Evolutionary conservation across 805 yeast genomes (phyloP).

Genomic region (Ogataea degrootiae): DNA sequence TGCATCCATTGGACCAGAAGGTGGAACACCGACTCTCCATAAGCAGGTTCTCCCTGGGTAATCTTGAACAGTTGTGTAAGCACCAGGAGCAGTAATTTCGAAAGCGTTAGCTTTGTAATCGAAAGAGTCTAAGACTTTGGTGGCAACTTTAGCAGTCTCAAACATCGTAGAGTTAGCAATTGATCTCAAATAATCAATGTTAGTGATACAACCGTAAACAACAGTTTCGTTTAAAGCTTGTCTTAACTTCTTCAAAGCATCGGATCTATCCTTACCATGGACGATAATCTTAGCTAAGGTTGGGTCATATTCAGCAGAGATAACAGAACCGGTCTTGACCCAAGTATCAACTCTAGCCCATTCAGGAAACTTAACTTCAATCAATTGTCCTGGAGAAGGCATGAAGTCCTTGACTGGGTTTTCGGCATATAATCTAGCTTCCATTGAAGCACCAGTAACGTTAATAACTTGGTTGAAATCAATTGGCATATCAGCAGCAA

Average conservation of each 20-base stretch:
- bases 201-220: slow-evolving; percentile 83
- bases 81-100: slow-evolving; percentile 85
- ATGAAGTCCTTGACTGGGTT: slow-evolving; percentile 92
- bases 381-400: slow-evolving; percentile 94
- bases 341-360: slow-evolving; percentile 96
- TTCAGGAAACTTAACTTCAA: slow-evolving; percentile 77
- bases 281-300: slow-evolving; percentile 95
- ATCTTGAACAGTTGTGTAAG: slow-evolving; percentile 95
- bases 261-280: slow-evolving; percentile 83
- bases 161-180: slow-evolving; percentile 84
- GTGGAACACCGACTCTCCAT: slow-evolving; percentile 96
- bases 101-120: slow-evolving; percentile 78
- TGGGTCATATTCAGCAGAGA: slow-evolving; percentile 94
- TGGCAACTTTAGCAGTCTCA: slow-evolving; percentile 74
- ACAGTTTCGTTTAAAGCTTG: slow-evolving; percentile 82
- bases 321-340: slow-evolving; percentile 82
- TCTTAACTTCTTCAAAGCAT: slow-evolving; percentile 73
- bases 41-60: slow-evolving; percentile 85
- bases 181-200: slow-evolving; percentile 82
- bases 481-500: slow-evolving; percentile 88
- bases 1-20: slow-evolving; percentile 97
- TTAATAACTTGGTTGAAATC: slow-evolving; percentile 57
- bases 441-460: slow-evolving; percentile 88
- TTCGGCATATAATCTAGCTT: slow-evolving; percentile 94
- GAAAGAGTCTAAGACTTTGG: slow-evolving; percentile 80